Evolutionary conservation across 306 rosid species (phyloP).

Genomic region (Rosa persica): DNA sequence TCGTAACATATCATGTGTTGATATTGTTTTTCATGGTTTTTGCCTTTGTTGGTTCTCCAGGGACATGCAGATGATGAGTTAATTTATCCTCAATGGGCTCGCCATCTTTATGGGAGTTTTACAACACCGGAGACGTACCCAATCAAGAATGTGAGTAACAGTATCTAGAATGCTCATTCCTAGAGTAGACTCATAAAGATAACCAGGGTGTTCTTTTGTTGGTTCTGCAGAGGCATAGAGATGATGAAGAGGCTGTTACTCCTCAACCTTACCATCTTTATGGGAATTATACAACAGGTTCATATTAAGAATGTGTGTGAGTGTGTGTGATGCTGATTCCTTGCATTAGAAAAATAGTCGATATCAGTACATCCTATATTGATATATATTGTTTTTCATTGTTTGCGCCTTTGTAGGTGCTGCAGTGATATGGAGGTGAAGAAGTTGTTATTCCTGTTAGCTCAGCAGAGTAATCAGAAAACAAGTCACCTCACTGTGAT

Average conservation of each 20-base stretch:
- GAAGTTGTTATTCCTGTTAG: constrained; percentile 10
- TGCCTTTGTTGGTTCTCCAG: neutral
- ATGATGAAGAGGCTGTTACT: neutral
- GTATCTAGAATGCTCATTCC: neutral
- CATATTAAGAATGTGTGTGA: neutral
- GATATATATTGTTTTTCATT: neutral
- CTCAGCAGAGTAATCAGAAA: constrained; percentile 57
- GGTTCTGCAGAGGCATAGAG: neutral
- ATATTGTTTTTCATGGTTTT: neutral
- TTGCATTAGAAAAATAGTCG: neutral
- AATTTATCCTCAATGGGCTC: neutral
- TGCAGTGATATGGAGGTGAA: neutral
- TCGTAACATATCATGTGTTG: too few relatives aligned
- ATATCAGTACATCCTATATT: neutral
- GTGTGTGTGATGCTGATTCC: neutral
- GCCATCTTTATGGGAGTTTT: neutral
- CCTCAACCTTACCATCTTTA: neutral
- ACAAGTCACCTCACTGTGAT: constrained; percentile 43
- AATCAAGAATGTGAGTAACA: neutral
- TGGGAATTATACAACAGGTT: neutral
- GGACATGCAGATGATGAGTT: neutral
- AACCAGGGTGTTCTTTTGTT: neutral
- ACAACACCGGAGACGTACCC: neutral
- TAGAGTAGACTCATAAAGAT: neutral
- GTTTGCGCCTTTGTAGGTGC: neutral